Base-by-base conservation (phyloP, 129 eudicot genomes). In the Flaveria robusta region DNA sequence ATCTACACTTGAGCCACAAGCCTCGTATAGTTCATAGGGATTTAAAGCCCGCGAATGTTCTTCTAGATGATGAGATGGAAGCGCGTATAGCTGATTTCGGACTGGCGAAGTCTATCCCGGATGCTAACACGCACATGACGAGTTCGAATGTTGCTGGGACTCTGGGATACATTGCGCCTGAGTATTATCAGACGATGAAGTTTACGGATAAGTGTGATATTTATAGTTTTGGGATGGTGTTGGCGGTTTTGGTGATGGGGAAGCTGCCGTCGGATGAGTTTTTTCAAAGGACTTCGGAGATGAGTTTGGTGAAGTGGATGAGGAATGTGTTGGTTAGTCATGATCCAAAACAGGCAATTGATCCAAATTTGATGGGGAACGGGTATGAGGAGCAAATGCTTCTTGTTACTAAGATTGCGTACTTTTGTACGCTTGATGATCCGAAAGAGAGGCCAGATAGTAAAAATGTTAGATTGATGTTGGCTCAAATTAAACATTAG, bases 1-100 rank as follows among this genome's bases (percentile, higher is more conserved):
- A 93, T 83, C 93, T 93, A 34, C 97, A 93, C 83, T 45, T 84
- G 70, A 81, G 62, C 46, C 92, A 87, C 49, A 80, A 75, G 13
- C 96, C 92, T 0, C 83, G 88, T 9, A 88, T 91, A n/a, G 88
- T 93, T 72, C 98, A 93, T 80, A 68, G 98, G 18, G 97, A 93
- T 82, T 82, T 90, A 42, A 93, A 93, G 74, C 98, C 98, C 0
- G 96, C 88, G 9, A 93, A 93, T 41, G 82, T 93, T 15, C 85
- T 93, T 7, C 87, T 93, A 12, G 98, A 91, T 37, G 97, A 93
- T 66, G 90, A 90, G 22, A 93, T 90, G 97, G 98, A 93, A 75
- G 91, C 97, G 2, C 79, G 98, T 10, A 93, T 93, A 34, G 86
- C 98, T 3, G 98, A 93, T 60, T 93, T 93, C 55, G 98, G 98